These are phyloP conservation scores for Pythium pyrilobum DNA, from an alignment of 352 stramenopile species.

Conservation along the genomic window DNA sequence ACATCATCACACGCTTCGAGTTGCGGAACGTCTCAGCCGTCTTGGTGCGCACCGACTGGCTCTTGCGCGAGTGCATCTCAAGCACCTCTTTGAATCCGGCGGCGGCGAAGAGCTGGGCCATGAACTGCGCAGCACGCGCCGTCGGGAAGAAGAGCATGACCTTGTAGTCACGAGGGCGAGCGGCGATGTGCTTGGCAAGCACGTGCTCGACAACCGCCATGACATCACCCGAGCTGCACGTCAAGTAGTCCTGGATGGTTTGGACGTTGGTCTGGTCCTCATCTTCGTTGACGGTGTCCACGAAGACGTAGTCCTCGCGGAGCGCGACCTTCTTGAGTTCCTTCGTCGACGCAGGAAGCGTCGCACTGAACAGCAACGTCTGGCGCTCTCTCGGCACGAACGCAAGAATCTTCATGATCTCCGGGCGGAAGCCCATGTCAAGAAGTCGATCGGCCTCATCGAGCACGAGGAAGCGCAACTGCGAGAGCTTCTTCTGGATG, in stretches of 20 bases:
- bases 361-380: constrained; percentile 96
- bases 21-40: constrained; percentile 87
- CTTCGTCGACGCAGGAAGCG: constrained; percentile 83
- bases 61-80: constrained; percentile 96
- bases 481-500: constrained; percentile 50
- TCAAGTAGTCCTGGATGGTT: constrained; percentile 82
- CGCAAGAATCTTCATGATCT: constrained; percentile 88
- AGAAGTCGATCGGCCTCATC: constrained; percentile 96
- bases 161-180: constrained; percentile 82
- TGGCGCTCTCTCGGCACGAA: constrained; percentile 70
- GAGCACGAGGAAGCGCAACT: constrained; percentile 67
- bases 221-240: constrained; percentile 64
- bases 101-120: constrained; percentile 85
- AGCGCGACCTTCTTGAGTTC: constrained; percentile 88
- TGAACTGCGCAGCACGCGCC: constrained; percentile 83
- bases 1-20: constrained; percentile 86
- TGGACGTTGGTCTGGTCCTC: constrained; percentile 87
- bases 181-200: constrained; percentile 65
- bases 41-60: constrained; percentile 85
- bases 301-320: constrained; percentile 80
- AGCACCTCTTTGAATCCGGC: constrained; percentile 74
- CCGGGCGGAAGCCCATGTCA: constrained; percentile 93
- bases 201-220: constrained; percentile 63
- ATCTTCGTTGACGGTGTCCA: constrained; percentile 92
- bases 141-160: constrained; percentile 95